These are phyloP conservation scores for Rhododendron ovatum DNA, from an alignment of 148 eudicot genomes.

Conservation along the genomic window DNA sequence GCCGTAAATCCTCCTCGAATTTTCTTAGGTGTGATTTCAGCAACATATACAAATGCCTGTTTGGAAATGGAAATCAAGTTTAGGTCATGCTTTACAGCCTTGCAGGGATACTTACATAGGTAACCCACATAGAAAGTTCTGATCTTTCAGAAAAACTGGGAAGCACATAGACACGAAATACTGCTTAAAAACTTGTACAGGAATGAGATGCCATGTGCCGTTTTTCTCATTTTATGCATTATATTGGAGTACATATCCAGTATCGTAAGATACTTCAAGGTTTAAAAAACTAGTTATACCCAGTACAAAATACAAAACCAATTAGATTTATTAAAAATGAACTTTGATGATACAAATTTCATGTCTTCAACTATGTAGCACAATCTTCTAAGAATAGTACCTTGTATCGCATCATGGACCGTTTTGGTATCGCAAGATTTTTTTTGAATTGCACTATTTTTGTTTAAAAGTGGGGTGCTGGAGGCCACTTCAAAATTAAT, in stretches of 20 bases:
- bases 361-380: no score
- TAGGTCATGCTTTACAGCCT: background rate
- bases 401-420: background rate
- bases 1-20: slow-evolving; percentile 45
- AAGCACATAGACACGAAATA: background rate
- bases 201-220: background rate
- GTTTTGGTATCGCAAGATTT: background rate
- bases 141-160: background rate
- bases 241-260: no score
- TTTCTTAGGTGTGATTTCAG: slow-evolving; percentile 54
- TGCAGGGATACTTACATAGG: background rate
- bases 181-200: background rate
- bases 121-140: background rate
- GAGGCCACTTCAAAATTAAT: background rate
- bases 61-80: background rate
- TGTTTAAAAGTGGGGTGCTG: background rate
- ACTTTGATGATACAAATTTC: no score
- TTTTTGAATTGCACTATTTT: background rate
- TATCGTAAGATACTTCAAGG: no score
- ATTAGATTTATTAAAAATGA: no score
- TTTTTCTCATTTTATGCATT: no score
- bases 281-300: no score
- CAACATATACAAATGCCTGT: slow-evolving; percentile 49
- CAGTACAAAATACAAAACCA: no score
- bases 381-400: background rate